Percentiles rank a stretch among this genome's conserved stretches.
These are phyloP conservation scores for Phytophthora hibernalis DNA, from an alignment of 352 stramenopile species.

Conservation along the genomic window DNA sequence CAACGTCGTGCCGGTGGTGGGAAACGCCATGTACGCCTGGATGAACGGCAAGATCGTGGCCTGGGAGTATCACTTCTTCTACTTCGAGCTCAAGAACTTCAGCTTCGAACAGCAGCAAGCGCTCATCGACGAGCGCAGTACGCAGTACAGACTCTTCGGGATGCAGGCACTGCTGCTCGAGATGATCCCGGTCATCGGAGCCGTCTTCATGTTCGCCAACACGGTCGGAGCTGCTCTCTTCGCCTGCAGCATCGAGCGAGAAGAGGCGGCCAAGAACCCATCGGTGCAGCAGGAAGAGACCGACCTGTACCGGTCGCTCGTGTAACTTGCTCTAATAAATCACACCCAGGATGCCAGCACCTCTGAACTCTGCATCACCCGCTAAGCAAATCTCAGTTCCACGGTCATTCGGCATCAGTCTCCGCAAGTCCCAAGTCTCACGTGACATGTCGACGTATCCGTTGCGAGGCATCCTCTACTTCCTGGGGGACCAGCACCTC, in stretches of 20 bases:
- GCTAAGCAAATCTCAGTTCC: constrained; percentile 7
- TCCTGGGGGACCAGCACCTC: constrained; percentile 50
- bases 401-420: constrained; percentile 11
- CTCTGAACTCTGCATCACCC: neutral
- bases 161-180: constrained; percentile 67
- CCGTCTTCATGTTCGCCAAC: constrained; percentile 69
- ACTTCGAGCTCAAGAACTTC: constrained; percentile 65
- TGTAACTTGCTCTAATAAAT: constrained; percentile 4
- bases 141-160: constrained; percentile 59
- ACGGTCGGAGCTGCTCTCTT: constrained; percentile 65
- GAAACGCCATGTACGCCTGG: constrained; percentile 57
- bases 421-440: constrained; percentile 15
- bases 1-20: constrained; percentile 62
- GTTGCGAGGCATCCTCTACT: constrained; percentile 49
- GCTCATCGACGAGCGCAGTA: constrained; percentile 45
- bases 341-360: neutral
- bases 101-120: constrained; percentile 55
- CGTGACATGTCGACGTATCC: constrained; percentile 50
- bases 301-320: constrained; percentile 27
- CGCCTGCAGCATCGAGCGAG: constrained; percentile 57
- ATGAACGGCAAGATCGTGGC: constrained; percentile 59
- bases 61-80: constrained; percentile 72
- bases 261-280: constrained; percentile 35
- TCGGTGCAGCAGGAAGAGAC: constrained; percentile 21
- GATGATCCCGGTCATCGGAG: constrained; percentile 57